These are phyloP conservation scores for Eucalyptus cladocalyx DNA, from an alignment of 345 rosid genomes.

Conservation along the genomic window DNA sequence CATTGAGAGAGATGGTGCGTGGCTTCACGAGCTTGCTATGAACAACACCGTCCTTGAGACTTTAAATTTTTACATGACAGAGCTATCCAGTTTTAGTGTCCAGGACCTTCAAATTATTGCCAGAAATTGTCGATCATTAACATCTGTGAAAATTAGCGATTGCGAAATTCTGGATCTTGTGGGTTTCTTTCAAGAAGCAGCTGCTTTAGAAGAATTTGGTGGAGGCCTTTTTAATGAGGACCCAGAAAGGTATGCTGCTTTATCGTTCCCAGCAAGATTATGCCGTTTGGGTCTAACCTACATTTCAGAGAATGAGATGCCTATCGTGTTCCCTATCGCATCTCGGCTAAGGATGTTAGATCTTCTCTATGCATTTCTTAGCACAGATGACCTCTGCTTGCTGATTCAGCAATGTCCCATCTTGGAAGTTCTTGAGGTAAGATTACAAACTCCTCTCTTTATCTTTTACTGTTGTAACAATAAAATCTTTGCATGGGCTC, in stretches of 20 bases:
- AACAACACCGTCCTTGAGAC: conserved; percentile 67
- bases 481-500: background rate
- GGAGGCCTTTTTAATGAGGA: conserved; percentile 59
- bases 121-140: conserved; percentile 49
- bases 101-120: conserved; percentile 78
- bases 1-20: conserved; percentile 53
- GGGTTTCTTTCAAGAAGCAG: conserved; percentile 59
- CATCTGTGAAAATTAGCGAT: conserved; percentile 67
- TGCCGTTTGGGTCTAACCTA: conserved; percentile 68
- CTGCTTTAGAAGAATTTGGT: conserved; percentile 72
- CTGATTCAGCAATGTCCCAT: conserved; percentile 76
- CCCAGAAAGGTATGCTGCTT: conserved; percentile 30
- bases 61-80: conserved; percentile 77
- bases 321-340: conserved; percentile 68
- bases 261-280: conserved; percentile 48
- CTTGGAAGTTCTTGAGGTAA: conserved; percentile 93
- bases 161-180: conserved; percentile 62
- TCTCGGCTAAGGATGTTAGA: conserved; percentile 64
- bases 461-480: background rate
- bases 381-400: conserved; percentile 71
- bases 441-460: background rate
- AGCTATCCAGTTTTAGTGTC: conserved; percentile 31
- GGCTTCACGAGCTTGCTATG: conserved; percentile 86
- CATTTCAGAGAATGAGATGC: conserved; percentile 68
- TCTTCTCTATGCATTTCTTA: conserved; percentile 76